Base-by-base conservation (phyloP, 768 basidiomycete species). In the Infundibulicybe gibba region DNA sequence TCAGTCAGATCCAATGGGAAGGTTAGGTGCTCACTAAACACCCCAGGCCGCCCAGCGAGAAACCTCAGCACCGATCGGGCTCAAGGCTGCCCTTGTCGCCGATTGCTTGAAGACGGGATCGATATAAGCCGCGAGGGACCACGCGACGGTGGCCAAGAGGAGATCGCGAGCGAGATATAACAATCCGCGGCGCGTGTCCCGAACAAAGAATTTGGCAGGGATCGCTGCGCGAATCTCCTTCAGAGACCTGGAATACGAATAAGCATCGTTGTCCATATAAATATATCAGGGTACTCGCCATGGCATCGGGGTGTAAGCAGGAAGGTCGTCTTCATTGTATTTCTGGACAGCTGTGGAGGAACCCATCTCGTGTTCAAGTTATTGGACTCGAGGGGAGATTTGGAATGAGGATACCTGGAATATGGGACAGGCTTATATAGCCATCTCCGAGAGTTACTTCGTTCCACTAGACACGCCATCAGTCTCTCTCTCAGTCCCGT, bases 81-180 rank as follows among this genome's bases (percentile, higher is more conserved):
- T 38, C 17, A 38, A 10, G 3, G n/a, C 17, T 38, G 3, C 35
- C 35, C 35, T 14, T 6, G 17, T 38, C 4, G 35, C 3, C 10
- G 35, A 38, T 38, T 38, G 35, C 17, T 14, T 38, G 35, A 38
- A 38, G 35, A n/a, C 3, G 14, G 35, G 35, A 19, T 38, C 49
- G 17, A 39, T 25, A 33, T 31, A 5, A 25, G 32, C 4, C 20
- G 15, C 19, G 6, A 37, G 14, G 34, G 21, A n/a, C 13, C 44
- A n/a, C 17, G 20, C 31, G 41, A 17, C 12, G 6, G 21, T 8
- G 33, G 47, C 14, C 41, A 49, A 30, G 13, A 32, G 14, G 6
- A 44, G 30, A 39, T 40, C 44, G 3, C 43, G 37, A 12, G 17
- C 43, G 15, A 49, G 21, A 32, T 49, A 47, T 8, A 32, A 8